Base-by-base conservation (phyloP, 2,329 filamentous ascomycete genomes). In the Epichloe uncinata region DNA sequence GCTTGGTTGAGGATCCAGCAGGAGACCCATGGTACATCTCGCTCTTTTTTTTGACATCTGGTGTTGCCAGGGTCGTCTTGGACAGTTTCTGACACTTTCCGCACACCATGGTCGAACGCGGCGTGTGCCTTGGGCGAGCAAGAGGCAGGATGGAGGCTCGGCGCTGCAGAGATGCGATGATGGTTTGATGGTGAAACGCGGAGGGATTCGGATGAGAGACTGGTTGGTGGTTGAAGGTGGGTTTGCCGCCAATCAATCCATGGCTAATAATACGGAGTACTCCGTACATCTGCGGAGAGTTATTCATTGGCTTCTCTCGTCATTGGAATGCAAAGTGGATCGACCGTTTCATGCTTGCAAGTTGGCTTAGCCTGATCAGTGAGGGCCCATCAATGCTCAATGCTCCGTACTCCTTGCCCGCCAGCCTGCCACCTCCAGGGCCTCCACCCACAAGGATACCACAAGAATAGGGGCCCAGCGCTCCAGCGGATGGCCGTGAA, bases 21-120 rank as follows among this genome's bases (percentile, higher is more conserved):
- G 77, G 65, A 2, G 79, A 82, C 45, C 79, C 79, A 58, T 79
- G 75, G 63, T 82, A 83, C 67, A 83, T 79, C 48, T 84, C 80
- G 59, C 66, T 78, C 70, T 80, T 83, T 67, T 79, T 80, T 66
- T 83, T 84, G 54, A 84, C 79, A 30, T 72, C 75, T 0, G 80
- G 80, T 0, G 80, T 84, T 53, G 77, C 79, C 50, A 84, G 73
- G 16, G 56, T 59, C 13, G 79, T 82, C 63, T 79, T 79, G 50
- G 74, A 67, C 48, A 77, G 72, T 63, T 80, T 81, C 58, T 80
- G 73, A 57, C 80, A 84, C 66, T 79, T 82, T 54, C 72, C 65
- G 69, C 80, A 84, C 52, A 84, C 80, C 80, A 82, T 82, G 46
- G 42, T 45, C 41, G 42, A 11, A 16, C 5, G 26, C n/a, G 20